A percentile compares a stretch with the other conserved stretches of the same genome.
Evolutionary conservation across 306 rosid species (phyloP).

Genomic region (Urtica urens): DNA sequence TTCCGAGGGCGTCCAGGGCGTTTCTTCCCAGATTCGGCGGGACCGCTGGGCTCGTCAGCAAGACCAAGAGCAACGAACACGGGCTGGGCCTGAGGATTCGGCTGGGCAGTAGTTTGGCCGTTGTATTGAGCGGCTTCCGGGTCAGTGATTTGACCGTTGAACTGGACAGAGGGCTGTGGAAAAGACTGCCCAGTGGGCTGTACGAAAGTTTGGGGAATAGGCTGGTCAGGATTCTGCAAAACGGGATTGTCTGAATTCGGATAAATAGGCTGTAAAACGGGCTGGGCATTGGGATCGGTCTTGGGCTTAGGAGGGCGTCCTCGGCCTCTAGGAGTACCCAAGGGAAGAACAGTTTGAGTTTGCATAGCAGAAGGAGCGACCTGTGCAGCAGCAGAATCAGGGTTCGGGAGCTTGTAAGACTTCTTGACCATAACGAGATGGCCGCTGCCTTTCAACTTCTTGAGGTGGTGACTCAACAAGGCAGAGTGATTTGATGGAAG

Average conservation of each 20-base stretch:
- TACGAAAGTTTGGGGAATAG: background rate
- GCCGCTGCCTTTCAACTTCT: constrained; percentile 51
- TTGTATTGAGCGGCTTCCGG: constrained; percentile 4
- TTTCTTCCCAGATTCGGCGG: constrained; percentile 16
- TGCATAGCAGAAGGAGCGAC: background rate
- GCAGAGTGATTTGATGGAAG: constrained; percentile 47
- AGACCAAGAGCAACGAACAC: constrained; percentile 57
- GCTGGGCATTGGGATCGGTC: background rate
- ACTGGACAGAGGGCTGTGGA: constrained; percentile 8
- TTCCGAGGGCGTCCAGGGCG: constrained; percentile 54
- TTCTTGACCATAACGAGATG: constrained; percentile 53
- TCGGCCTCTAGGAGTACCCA: constrained; percentile 18
- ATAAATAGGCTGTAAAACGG: background rate
- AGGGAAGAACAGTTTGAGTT: constrained; percentile 1
- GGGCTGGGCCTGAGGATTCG: constrained; percentile 27
- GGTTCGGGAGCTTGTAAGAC: constrained; percentile 64
- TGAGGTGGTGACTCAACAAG: constrained; percentile 61
- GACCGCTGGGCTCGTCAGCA: constrained; percentile 43
- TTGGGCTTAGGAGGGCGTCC: constrained; percentile 62
- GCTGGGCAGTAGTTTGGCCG: constrained; percentile 4
- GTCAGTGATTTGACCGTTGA: background rate
- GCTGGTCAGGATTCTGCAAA: constrained; percentile 11
- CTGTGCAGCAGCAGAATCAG: constrained; percentile 21
- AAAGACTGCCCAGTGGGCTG: constrained; percentile 8
- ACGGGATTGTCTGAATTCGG: background rate